Percentiles rank a stretch among this genome's conserved stretches.
phyloP scores from a whole-genome alignment of 805 yeast species.

The Yarrowia porcina region DNA sequence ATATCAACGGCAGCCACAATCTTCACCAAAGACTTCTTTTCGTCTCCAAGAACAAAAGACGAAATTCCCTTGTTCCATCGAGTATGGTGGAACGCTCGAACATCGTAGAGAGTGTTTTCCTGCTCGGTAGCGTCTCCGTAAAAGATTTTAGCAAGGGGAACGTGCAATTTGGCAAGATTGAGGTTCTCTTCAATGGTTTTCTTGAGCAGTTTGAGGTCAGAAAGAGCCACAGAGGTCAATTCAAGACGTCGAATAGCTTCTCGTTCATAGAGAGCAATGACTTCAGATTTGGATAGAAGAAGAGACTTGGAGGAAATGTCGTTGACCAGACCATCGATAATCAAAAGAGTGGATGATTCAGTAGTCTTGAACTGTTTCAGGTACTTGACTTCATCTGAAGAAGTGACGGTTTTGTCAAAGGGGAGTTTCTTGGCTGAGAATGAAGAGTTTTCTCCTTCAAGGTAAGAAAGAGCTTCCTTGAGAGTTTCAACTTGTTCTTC shows the following conservation, averaged over 20 bases:
- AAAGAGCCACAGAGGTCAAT: not conserved
- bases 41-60: constrained; percentile 9
- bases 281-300: not conserved
- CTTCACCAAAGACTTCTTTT: constrained; percentile 41
- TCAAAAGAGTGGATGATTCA: not conserved
- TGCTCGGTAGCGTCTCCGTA: not conserved
- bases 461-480: not conserved
- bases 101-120: not conserved
- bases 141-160: not conserved
- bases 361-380: constrained; percentile 2
- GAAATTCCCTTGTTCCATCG: not conserved
- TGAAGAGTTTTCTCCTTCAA: not conserved
- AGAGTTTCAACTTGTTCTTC: not conserved
- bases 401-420: constrained; percentile 1
- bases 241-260: constrained; percentile 14
- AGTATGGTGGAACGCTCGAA: constrained; percentile 4
- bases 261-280: not conserved
- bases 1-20: constrained; percentile 70
- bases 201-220: not conserved
- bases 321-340: constrained; percentile 12
- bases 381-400: constrained; percentile 4
- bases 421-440: not conserved
- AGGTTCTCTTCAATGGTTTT: not conserved
- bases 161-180: not conserved
- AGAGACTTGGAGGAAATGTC: not conserved